Evolutionary conservation across 2,329 filamentous ascomycete genomes (phyloP).

Genomic region (Arthrocladium fulminans): DNA sequence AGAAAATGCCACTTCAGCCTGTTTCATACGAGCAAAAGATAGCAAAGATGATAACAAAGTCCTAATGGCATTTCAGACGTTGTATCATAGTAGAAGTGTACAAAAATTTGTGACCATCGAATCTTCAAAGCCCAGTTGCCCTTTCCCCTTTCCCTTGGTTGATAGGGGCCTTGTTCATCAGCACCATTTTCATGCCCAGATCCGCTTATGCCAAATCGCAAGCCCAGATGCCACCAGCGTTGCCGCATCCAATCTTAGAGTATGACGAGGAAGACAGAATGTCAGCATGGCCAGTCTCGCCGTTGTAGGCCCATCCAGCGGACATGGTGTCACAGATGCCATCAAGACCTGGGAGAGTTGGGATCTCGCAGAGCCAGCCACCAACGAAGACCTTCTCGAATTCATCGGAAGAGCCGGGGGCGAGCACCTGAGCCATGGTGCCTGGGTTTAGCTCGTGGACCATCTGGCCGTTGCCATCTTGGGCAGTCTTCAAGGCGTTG

Average conservation of each 20-base stretch:
- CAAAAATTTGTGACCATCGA: conserved; percentile 7
- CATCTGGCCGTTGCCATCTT: conserved; percentile 15
- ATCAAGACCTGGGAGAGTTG: conserved; percentile 15
- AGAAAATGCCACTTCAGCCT: not conserved
- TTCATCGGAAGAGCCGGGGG: conserved; percentile 16
- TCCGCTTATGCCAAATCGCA: conserved; percentile 15
- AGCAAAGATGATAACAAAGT: conserved; percentile 7
- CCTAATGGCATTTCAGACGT: conserved; percentile 6
- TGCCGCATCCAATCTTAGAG: conserved; percentile 16
- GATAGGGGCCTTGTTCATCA: not conserved
- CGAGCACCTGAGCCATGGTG: conserved; percentile 21
- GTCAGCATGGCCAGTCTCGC: conserved; percentile 19
- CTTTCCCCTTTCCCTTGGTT: not conserved
- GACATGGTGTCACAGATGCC: conserved; percentile 17
- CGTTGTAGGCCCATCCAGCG: conserved; percentile 19
- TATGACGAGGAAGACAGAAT: conserved; percentile 15
- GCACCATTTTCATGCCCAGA: not conserved
- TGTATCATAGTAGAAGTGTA: conserved; percentile 7
- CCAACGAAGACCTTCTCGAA: conserved; percentile 22
- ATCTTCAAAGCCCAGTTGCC: conserved; percentile 3
- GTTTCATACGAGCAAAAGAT: not conserved
- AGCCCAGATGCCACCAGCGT: conserved; percentile 12
- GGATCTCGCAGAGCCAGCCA: conserved; percentile 23
- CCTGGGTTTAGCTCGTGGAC: conserved; percentile 22
- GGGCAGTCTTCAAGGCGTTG: conserved; percentile 21